Percentiles rank a stretch among this genome's conserved stretches.
phyloP scores from a whole-genome alignment of 78 protist genomes.

The Tieghemostelium lacteum region DNA sequence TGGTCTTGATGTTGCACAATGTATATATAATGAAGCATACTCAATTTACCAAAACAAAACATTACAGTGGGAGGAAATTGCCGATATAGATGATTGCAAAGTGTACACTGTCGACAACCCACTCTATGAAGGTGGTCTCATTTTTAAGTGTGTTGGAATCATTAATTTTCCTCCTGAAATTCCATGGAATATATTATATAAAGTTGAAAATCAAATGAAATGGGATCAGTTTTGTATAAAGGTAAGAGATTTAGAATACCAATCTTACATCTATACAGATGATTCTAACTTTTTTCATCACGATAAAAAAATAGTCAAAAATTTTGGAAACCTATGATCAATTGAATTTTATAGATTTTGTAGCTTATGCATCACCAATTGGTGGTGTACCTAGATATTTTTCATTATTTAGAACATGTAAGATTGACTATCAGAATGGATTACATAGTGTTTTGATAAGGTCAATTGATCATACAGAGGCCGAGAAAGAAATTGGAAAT shows the following conservation, averaged over 20 bases:
- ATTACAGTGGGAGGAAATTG: background rate
- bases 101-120: constrained; percentile 18
- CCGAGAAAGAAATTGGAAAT: background rate
- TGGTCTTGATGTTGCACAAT: constrained; percentile 41
- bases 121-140: background rate
- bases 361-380: constrained; percentile 19
- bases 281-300: background rate
- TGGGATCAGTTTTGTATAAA: constrained; percentile 67
- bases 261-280: too few relatives aligned
- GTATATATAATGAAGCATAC: constrained; percentile 12
- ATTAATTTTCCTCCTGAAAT: constrained; percentile 33
- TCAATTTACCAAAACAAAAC: background rate
- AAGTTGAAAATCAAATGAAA: constrained; percentile 7
- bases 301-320: background rate
- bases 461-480: constrained; percentile 21
- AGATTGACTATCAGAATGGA: constrained; percentile 17
- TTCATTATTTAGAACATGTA: constrained; percentile 32
- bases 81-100: background rate
- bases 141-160: constrained; percentile 36
- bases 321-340: background rate
- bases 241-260: background rate
- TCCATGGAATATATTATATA: constrained; percentile 33
- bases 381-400: constrained; percentile 47
- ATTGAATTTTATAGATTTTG: constrained; percentile 12
- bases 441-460: background rate